Conservation (phyloP, 495 filamentous ascomycete genomes). For the Filosporella fistucella region DNA sequence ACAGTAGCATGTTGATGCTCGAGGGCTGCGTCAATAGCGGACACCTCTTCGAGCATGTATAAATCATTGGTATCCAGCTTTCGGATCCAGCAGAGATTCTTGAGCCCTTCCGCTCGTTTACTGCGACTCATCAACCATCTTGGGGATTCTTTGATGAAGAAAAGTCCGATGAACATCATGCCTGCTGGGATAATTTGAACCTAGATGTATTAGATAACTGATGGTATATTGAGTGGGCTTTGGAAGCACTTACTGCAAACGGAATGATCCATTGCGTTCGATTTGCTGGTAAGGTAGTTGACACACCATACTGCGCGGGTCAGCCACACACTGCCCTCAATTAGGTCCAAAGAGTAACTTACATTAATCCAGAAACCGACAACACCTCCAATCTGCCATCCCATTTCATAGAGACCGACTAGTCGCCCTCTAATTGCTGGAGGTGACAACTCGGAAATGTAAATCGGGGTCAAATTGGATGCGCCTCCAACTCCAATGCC, state of each 20-base stretch:
- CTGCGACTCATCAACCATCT: constrained; percentile 57
- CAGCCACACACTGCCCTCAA: constrained; percentile 6
- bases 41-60: constrained; percentile 64
- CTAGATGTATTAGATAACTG: no score
- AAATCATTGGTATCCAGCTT: constrained; percentile 52
- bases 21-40: constrained; percentile 53
- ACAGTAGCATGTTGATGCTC: constrained; percentile 51
- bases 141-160: constrained; percentile 51
- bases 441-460: constrained; percentile 52
- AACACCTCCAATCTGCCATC: constrained; percentile 69
- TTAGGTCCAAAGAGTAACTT: constrained; percentile 24
- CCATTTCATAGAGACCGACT: constrained; percentile 66
- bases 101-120: constrained; percentile 48
- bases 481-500: constrained; percentile 48
- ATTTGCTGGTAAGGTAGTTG: constrained; percentile 35
- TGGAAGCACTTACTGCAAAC: no score
- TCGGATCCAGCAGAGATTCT: constrained; percentile 61
- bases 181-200: constrained; percentile 54
- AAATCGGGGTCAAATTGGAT: constrained; percentile 50
- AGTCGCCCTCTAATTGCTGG: constrained; percentile 50
- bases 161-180: constrained; percentile 39
- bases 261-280: constrained; percentile 51
- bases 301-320: constrained; percentile 36
- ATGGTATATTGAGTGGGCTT: no score
- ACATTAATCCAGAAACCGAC: constrained; percentile 69